Evolutionary conservation across 176 grass and related monocot genomes (phyloP).

Genomic region (Lolium rigidum): DNA sequence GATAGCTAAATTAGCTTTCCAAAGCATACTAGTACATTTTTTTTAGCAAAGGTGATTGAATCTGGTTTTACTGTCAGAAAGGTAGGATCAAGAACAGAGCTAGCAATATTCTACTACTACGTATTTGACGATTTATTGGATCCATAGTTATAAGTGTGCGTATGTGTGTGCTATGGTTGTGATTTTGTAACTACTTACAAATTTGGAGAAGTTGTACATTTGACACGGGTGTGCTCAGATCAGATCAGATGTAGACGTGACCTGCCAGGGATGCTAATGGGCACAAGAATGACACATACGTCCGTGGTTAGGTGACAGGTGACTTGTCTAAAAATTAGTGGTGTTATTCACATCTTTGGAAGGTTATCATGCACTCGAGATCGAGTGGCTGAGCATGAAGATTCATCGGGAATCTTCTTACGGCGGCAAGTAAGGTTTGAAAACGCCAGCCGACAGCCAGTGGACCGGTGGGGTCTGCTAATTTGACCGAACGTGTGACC

Average conservation of each 20-base stretch:
- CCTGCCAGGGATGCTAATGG: not conserved
- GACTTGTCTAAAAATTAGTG: not conserved
- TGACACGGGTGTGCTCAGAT: not conserved
- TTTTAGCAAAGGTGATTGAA: too few relatives aligned
- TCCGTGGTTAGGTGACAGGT: not conserved
- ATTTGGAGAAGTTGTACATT: too few relatives aligned
- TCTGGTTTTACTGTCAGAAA: too few relatives aligned
- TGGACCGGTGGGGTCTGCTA: not conserved
- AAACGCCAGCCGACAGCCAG: not conserved
- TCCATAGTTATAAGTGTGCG: too few relatives aligned
- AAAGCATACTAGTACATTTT: too few relatives aligned
- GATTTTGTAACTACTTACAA: too few relatives aligned
- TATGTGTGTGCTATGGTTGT: too few relatives aligned
- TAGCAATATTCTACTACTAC: too few relatives aligned
- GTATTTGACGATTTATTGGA: too few relatives aligned
- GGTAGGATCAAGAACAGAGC: too few relatives aligned
- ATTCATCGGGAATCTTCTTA: conserved; percentile 15
- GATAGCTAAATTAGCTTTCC: too few relatives aligned
- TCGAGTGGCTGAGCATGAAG: conserved; percentile 12
- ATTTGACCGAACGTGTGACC: not conserved
- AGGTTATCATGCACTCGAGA: not conserved
- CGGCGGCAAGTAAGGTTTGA: not conserved
- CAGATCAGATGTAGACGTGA: not conserved
- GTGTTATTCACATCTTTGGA: not conserved
- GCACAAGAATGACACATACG: not conserved